Percentiles rank a stretch among this genome's conserved stretches.
Conservation (phyloP, 2,329 filamentous ascomycete species). For the Verticillium longisporum region DNA sequence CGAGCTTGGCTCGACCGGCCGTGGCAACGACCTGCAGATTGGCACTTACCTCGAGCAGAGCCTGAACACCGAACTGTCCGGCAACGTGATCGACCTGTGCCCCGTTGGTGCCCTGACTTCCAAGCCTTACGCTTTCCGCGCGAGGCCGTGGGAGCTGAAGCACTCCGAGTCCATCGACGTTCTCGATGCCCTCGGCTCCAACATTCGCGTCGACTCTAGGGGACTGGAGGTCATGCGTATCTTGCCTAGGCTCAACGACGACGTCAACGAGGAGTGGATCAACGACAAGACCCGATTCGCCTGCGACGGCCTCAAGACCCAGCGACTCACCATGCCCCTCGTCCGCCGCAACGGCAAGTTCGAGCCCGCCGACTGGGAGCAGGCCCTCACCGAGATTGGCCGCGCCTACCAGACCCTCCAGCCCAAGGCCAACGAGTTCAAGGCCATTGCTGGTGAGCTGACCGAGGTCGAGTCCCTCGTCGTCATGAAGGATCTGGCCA, state of each 20-base stretch:
- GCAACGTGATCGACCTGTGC: constrained; percentile 96
- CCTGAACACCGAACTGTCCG: constrained; percentile 89
- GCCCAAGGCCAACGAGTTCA: constrained; percentile 90
- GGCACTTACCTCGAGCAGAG: constrained; percentile 95
- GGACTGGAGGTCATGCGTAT: constrained; percentile 96
- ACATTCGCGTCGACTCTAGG: constrained; percentile 87
- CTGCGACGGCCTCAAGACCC: constrained; percentile 92
- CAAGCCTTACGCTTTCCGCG: constrained; percentile 96
- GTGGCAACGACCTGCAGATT: constrained; percentile 96
- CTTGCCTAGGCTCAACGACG: constrained; percentile 87
- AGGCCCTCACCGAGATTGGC: constrained; percentile 82
- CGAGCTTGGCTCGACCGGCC: constrained; percentile 87
- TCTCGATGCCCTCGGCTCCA: constrained; percentile 84
- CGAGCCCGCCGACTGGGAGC: constrained; percentile 89
- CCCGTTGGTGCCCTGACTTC: constrained; percentile 94
- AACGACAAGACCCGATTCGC: constrained; percentile 97
- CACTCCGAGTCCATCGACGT: constrained; percentile 96
- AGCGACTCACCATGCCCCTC: constrained; percentile 87
- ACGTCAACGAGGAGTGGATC: constrained; percentile 99
- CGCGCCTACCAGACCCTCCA: constrained; percentile 72
- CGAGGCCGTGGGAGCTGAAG: constrained; percentile 94
- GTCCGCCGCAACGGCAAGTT: constrained; percentile 87
- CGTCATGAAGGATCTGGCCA: constrained; percentile 94
- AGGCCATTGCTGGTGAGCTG: constrained; percentile 85
- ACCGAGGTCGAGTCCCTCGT: constrained; percentile 90